These are phyloP conservation scores for Vigna reflexopilosa DNA, from an alignment of 306 rosid species.

Conservation along the genomic window DNA sequence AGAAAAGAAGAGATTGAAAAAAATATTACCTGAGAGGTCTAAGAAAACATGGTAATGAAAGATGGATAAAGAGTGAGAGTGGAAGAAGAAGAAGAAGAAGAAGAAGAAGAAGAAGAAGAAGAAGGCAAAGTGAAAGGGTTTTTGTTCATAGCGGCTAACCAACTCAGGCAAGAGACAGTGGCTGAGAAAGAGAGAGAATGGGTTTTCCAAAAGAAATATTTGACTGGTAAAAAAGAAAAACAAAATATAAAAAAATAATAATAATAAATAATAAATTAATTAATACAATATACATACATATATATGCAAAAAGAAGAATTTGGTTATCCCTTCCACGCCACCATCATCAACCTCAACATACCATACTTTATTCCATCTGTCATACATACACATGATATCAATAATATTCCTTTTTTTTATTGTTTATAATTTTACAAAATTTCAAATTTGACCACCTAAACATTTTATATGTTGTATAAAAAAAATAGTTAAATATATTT, in stretches of 20 bases:
- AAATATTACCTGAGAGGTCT: conserved; percentile 29
- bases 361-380: conserved; percentile 35
- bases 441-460: not conserved
- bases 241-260: not conserved
- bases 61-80: conserved; percentile 29
- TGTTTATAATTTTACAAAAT: not conserved
- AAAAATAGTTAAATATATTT: no score
- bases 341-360: not conserved
- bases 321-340: conserved; percentile 11
- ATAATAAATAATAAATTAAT: not conserved
- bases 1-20: not conserved
- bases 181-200: not conserved
- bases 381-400: no score
- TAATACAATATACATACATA: not conserved
- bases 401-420: not conserved
- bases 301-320: conserved; percentile 39
- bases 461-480: not conserved
- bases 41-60: conserved; percentile 19
- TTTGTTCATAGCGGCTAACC: conserved; percentile 41
- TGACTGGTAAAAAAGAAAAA: conserved; percentile 38
- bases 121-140: conserved; percentile 21
- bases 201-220: conserved; percentile 34
- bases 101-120: not conserved
- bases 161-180: conserved; percentile 30
- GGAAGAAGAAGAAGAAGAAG: not conserved